A percentile compares a stretch with the other conserved stretches of the same genome.
These are phyloP conservation scores for Seiridium unicorne DNA, from an alignment of 2,329 filamentous ascomycete genomes.

Conservation along the genomic window DNA sequence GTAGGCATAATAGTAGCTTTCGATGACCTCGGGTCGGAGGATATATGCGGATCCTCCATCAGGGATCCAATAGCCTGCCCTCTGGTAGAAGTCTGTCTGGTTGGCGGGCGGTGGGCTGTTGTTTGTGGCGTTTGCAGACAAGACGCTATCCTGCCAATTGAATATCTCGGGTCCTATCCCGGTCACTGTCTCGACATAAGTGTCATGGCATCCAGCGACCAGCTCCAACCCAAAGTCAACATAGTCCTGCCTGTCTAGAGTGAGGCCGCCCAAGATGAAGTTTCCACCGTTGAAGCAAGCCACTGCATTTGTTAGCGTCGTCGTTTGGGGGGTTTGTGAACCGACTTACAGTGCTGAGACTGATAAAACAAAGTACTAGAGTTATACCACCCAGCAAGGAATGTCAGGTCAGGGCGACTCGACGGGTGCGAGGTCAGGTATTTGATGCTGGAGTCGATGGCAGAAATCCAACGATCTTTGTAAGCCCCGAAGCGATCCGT, in stretches of 20 bases:
- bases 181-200: slow-evolving; percentile 67
- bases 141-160: slow-evolving; percentile 52
- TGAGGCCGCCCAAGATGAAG: slow-evolving; percentile 77
- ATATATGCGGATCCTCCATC: slow-evolving; percentile 54
- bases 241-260: slow-evolving; percentile 64
- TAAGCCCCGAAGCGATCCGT: slow-evolving; percentile 60
- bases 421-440: slow-evolving; percentile 69
- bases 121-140: slow-evolving; percentile 31
- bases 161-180: slow-evolving; percentile 76
- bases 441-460: slow-evolving; percentile 72
- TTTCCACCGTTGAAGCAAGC: slow-evolving; percentile 84
- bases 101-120: slow-evolving; percentile 40
- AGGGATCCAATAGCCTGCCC: slow-evolving; percentile 69
- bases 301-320: slow-evolving; percentile 40
- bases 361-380: slow-evolving; percentile 35
- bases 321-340: not conserved
- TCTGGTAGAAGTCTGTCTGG: slow-evolving; percentile 59
- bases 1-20: slow-evolving; percentile 86
- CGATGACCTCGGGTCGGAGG: slow-evolving; percentile 77
- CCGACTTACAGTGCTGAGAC: slow-evolving; percentile 48
- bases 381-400: slow-evolving; percentile 58
- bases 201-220: slow-evolving; percentile 70
- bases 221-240: slow-evolving; percentile 72
- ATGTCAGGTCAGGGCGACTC: slow-evolving; percentile 68
- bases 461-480: slow-evolving; percentile 71